These are phyloP conservation scores for Ambrosia trifida DNA, from an alignment of 129 eudicot species.

Conservation along the genomic window DNA sequence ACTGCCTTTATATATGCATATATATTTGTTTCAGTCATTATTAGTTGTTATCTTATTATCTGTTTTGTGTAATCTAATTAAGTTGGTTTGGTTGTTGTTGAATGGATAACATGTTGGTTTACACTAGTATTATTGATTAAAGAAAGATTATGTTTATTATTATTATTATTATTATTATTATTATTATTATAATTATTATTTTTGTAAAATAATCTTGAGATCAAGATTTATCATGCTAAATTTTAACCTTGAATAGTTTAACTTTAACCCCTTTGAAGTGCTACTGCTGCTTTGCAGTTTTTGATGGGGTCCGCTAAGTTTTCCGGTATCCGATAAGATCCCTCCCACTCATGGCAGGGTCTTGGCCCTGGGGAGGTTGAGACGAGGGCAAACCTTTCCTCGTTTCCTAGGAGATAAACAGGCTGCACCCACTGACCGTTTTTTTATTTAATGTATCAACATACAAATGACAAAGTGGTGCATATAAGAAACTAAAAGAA, in stretches of 20 bases:
- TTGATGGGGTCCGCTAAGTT: not conserved
- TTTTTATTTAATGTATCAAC: no score
- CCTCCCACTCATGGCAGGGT: no score
- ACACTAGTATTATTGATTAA: not conserved
- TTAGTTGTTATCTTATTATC: conserved; percentile 6
- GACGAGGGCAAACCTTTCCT: no score
- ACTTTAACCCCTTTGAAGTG: no score
- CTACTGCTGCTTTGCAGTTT: not conserved
- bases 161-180: no score
- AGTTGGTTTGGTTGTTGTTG: not conserved
- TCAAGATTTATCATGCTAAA: not conserved
- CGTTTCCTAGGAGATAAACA: no score
- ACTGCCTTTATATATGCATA: not conserved
- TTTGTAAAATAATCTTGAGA: not conserved
- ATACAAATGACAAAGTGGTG: no score
- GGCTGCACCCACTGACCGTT: no score
- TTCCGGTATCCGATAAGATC: not conserved
- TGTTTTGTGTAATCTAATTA: not conserved
- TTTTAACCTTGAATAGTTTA: not conserved
- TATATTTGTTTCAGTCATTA: conserved; percentile 3
- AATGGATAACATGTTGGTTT: not conserved
- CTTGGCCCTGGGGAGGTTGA: no score
- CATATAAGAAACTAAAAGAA: no score
- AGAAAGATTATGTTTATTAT: no score
- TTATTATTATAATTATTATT: no score